These are phyloP conservation scores for Wallacemonas collosoma DNA, from an alignment of 208 protist species.

Conservation along the genomic window DNA sequence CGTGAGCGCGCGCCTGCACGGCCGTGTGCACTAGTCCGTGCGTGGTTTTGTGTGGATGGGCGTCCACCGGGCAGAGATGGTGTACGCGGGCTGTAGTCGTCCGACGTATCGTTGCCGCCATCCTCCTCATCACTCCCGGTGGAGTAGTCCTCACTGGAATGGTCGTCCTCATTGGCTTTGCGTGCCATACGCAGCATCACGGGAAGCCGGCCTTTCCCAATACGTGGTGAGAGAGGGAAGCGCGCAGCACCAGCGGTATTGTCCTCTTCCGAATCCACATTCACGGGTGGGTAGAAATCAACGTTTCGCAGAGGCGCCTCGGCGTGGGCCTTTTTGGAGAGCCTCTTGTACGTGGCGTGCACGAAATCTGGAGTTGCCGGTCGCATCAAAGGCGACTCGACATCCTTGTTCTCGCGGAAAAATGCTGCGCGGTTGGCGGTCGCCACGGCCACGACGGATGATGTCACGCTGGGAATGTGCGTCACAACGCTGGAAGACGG, in stretches of 20 bases:
- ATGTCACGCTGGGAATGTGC: neutral
- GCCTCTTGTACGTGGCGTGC: neutral
- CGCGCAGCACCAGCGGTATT: neutral
- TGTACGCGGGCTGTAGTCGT: neutral
- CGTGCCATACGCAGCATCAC: neutral
- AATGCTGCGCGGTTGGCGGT: conserved; percentile 6
- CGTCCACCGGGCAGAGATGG: too few species aligned
- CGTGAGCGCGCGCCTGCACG: too few species aligned
- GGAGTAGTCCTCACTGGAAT: conserved; percentile 14
- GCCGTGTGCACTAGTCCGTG: too few species aligned
- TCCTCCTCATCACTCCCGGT: conserved; percentile 2
- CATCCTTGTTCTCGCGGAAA: conserved; percentile 6
- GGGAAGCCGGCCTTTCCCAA: neutral
- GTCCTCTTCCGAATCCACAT: conserved; percentile 7
- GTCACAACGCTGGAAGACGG: neutral
- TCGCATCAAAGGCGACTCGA: neutral
- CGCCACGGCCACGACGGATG: conserved; percentile 1
- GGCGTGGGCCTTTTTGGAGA: conserved; percentile 2
- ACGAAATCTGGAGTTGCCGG: conserved; percentile 7
- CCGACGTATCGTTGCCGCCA: neutral
- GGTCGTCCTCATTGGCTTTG: neutral
- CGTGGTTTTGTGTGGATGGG: too few species aligned
- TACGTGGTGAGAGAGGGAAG: neutral
- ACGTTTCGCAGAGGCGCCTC: conserved; percentile 6
- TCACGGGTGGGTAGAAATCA: neutral